Evolutionary conservation across 2,329 filamentous ascomycete species (phyloP), one percentile per base, ranked within the genome.

Genomic region (Fusarium nygamai): DNA sequence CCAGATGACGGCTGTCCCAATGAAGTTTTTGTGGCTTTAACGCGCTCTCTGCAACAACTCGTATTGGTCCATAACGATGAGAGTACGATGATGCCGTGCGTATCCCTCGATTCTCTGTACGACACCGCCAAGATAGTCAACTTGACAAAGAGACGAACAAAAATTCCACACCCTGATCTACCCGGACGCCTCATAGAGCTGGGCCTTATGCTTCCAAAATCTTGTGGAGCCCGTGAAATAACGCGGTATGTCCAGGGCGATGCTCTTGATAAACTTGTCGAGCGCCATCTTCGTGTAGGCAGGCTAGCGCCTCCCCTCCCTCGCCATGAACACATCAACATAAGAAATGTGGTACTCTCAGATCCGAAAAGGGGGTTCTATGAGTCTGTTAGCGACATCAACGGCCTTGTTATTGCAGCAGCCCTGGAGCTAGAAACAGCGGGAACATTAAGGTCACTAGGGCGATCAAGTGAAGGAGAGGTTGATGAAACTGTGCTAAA

Each of bases 1-100:
- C 78, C 78, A 8, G 78, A 80, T n/a, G 75, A 80, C 44, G 62
- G 46, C 12, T 81, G 78, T 27, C 78, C 80, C 14, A 81, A 81
- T 20, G 71, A 76, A 31, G 61, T 61, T 19, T 81, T 80, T 61
- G 81, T 82, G 13, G 81, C 78, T 16, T 58, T 82, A 5, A 81
- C 79, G 2, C 78, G 80, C 19, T 76, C 80, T 17, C 36, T 41
- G 17, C 69, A 78, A 43, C 80, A 81, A 46, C 76, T 81, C 19
- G 75, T 81, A 17, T 61, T 81, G 13, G 11, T 82, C 5, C 75
- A 81, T 27, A 10, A 75, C 12, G 56, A 67, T 6, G 16, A 47
- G 0, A 31, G 73, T 16, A 53, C 64, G 3, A 61, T 77, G 8
- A 77, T 82, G 75, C 72, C 79, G 7, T 81, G 78, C 63, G 66